phyloP scores from a whole-genome alignment of 2,329 filamentous ascomycete species.

The Aureobasidium sp. region DNA sequence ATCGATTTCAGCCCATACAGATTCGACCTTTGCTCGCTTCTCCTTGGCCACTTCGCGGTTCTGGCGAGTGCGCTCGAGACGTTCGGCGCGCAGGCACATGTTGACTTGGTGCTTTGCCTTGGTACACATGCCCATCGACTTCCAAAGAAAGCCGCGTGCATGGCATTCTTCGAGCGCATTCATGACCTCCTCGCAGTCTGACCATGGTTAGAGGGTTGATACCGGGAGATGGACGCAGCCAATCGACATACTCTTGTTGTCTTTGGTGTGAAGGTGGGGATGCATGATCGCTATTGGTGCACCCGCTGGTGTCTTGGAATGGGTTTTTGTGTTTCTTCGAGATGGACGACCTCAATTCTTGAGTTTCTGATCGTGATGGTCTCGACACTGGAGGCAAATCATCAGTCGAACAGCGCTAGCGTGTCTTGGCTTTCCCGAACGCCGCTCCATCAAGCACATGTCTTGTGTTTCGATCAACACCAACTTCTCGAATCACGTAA shows the following conservation, averaged over 20 bases:
- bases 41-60: slow-evolving; percentile 66
- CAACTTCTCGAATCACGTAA: neutral
- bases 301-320: neutral
- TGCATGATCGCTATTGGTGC: slow-evolving; percentile 59
- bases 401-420: neutral
- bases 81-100: slow-evolving; percentile 73
- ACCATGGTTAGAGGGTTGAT: slow-evolving; percentile 13
- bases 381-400: slow-evolving; percentile 1
- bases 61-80: slow-evolving; percentile 66
- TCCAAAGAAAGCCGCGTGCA: slow-evolving; percentile 83
- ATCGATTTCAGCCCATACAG: slow-evolving; percentile 73
- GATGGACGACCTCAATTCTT: neutral
- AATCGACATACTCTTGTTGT: slow-evolving; percentile 67
- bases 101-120: slow-evolving; percentile 76
- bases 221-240: neutral
- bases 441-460: neutral
- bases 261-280: slow-evolving; percentile 91
- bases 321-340: slow-evolving; percentile 8
- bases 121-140: slow-evolving; percentile 85
- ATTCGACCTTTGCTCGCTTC: slow-evolving; percentile 67
- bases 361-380: neutral
- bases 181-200: slow-evolving; percentile 94
- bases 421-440: slow-evolving; percentile 13
- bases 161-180: slow-evolving; percentile 92
- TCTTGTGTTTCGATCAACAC: neutral